A percentile compares a stretch with the other conserved stretches of the same genome.
Evolutionary conservation across 192 early-diverging fungal genomes (phyloP).

Genomic region (Piromyces finnis): DNA sequence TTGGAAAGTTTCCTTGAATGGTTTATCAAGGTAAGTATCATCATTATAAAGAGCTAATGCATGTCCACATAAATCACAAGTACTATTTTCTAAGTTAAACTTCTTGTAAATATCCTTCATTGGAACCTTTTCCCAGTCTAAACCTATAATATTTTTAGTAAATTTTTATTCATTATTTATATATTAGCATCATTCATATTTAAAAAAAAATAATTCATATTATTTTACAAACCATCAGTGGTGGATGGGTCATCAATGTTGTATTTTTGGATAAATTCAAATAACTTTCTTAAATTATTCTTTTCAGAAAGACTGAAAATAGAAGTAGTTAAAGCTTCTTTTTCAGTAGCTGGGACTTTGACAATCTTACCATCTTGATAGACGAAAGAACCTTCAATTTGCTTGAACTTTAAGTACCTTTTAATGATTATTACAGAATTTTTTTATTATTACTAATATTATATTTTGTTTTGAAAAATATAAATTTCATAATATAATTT

Average conservation of each 20-base stretch:
- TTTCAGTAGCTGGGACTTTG: constrained; percentile 72
- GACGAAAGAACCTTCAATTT: constrained; percentile 84
- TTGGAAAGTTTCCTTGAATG: constrained; percentile 73
- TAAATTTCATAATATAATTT: too few species aligned
- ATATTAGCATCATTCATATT: too few species aligned
- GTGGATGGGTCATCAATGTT: constrained; percentile 62
- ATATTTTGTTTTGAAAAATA: too few species aligned
- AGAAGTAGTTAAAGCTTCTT: background rate
- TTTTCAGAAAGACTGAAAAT: background rate
- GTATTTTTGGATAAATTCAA: constrained; percentile 72
- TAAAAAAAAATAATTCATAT: too few species aligned
- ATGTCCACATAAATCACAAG: constrained; percentile 96
- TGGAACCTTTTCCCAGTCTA: constrained; percentile 54
- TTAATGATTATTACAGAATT: background rate
- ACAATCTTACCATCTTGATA: constrained; percentile 75
- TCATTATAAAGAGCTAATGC: constrained; percentile 90
- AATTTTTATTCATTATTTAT: background rate
- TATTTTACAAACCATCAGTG: background rate
- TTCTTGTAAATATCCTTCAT: constrained; percentile 78
- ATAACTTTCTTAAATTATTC: background rate
- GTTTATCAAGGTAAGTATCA: constrained; percentile 44
- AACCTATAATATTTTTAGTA: constrained; percentile 2
- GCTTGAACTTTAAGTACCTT: constrained; percentile 51
- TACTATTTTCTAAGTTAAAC: constrained; percentile 81
- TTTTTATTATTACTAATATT: background rate